These are phyloP conservation scores for Podospora anserina DNA, from an alignment of 495 filamentous ascomycete species.

Conservation along the genomic window DNA sequence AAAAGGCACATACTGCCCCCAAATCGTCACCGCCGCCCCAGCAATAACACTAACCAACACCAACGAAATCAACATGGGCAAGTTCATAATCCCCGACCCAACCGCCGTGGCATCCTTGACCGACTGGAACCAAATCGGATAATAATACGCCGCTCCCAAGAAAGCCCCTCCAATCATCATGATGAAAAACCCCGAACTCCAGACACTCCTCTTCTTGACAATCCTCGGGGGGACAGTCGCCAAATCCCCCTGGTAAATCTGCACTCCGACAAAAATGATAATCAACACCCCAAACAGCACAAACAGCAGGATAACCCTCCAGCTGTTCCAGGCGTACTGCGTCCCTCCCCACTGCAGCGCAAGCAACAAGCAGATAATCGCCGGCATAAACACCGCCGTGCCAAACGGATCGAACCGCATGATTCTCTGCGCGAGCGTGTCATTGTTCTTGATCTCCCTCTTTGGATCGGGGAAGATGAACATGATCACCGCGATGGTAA, in stretches of 20 bases:
- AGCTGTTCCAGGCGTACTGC: constrained; percentile 62
- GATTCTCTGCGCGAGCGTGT: constrained; percentile 46
- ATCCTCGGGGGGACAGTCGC: constrained; percentile 73
- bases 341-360: constrained; percentile 86
- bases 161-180: constrained; percentile 61
- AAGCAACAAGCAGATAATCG: constrained; percentile 67
- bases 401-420: constrained; percentile 66
- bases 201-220: constrained; percentile 66
- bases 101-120: constrained; percentile 67
- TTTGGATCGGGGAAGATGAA: constrained; percentile 55
- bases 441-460: constrained; percentile 35
- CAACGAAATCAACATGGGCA: constrained; percentile 66
- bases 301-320: constrained; percentile 68
- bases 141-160: constrained; percentile 65
- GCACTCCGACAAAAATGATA: constrained; percentile 56
- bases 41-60: constrained; percentile 59
- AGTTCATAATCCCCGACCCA: constrained; percentile 69
- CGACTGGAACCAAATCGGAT: constrained; percentile 89
- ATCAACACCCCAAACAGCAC: constrained; percentile 67
- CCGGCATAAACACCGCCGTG: constrained; percentile 65
- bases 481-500: constrained; percentile 60
- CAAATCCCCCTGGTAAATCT: constrained; percentile 60
- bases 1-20: constrained; percentile 77
- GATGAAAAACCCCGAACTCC: constrained; percentile 50
- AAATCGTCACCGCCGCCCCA: constrained; percentile 57